phyloP scores from a whole-genome alignment of 2,329 filamentous ascomycete genomes.

The Cercospora beticola region DNA sequence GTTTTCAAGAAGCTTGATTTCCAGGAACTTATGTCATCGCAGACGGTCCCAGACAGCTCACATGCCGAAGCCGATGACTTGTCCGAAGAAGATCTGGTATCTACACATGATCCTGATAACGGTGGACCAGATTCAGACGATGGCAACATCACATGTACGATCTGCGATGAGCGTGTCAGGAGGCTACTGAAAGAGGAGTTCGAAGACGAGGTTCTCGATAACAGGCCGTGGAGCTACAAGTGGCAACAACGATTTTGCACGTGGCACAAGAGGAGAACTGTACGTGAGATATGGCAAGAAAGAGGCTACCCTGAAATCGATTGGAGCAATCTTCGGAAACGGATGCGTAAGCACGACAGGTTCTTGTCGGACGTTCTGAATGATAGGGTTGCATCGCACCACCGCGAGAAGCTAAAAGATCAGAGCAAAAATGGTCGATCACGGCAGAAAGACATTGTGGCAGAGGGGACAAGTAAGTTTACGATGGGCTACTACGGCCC shows the following conservation, averaged over 20 bases:
- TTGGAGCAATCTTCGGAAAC: constrained; percentile 31
- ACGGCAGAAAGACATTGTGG: constrained; percentile 21
- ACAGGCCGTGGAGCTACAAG: constrained; percentile 31
- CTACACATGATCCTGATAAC: constrained; percentile 8
- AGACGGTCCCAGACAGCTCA: background rate
- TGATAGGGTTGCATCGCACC: constrained; percentile 26
- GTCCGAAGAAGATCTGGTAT: background rate
- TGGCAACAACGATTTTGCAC: constrained; percentile 39
- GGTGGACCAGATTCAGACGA: constrained; percentile 20
- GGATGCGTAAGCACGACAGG: constrained; percentile 32
- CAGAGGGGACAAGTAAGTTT: constrained; percentile 14
- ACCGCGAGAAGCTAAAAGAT: constrained; percentile 30
- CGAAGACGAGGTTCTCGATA: constrained; percentile 28
- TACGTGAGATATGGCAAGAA: constrained; percentile 32
- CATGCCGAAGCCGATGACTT: background rate
- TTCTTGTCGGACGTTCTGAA: constrained; percentile 32
- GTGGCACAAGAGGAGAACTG: constrained; percentile 33
- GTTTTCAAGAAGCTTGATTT: constrained; percentile 11
- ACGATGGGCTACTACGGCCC: constrained; percentile 40
- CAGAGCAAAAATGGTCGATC: constrained; percentile 28
- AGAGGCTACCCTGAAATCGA: constrained; percentile 38
- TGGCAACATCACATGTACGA: constrained; percentile 24
- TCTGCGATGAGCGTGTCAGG: constrained; percentile 30
- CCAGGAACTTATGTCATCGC: background rate
- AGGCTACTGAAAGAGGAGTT: constrained; percentile 34